A percentile compares a stretch with the other conserved stretches of the same genome.
phyloP scores from a whole-genome alignment of 495 filamentous ascomycete species.

The Entonaema liquescens region DNA sequence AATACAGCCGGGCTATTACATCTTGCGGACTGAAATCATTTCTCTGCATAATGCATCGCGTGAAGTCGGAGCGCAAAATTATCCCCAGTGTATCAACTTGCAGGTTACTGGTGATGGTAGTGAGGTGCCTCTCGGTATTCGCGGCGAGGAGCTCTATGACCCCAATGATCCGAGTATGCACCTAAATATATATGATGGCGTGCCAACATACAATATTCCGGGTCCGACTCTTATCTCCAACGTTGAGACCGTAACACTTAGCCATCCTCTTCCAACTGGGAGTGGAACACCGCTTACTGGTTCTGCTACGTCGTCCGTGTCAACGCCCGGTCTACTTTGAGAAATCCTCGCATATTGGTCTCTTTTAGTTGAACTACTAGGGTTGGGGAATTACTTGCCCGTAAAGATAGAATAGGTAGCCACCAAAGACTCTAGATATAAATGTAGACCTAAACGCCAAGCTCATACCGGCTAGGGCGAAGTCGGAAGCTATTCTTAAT shows the following conservation, averaged over 20 bases:
- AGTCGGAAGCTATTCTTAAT: background rate
- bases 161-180: slow-evolving; percentile 47
- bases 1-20: slow-evolving; percentile 71
- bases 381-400: background rate
- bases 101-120: slow-evolving; percentile 40
- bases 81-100: slow-evolving; percentile 77
- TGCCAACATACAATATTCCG: slow-evolving; percentile 60
- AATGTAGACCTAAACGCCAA: background rate
- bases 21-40: slow-evolving; percentile 79
- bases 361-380: background rate
- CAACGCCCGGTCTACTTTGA: background rate
- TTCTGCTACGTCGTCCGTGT: background rate
- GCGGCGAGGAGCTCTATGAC: slow-evolving; percentile 47
- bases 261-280: slow-evolving; percentile 36
- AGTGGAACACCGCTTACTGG: slow-evolving; percentile 25
- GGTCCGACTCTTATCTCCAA: slow-evolving; percentile 59
- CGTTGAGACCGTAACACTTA: slow-evolving; percentile 31
- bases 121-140: slow-evolving; percentile 50
- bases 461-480: background rate
- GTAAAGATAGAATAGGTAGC: background rate
- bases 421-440: background rate
- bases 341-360: background rate
- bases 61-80: slow-evolving; percentile 72
- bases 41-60: slow-evolving; percentile 70
- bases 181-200: slow-evolving; percentile 53